Percentiles rank a stretch among this genome's conserved stretches.
Conservation (phyloP, 768 basidiomycete species). For the Lactarius evosmus region DNA sequence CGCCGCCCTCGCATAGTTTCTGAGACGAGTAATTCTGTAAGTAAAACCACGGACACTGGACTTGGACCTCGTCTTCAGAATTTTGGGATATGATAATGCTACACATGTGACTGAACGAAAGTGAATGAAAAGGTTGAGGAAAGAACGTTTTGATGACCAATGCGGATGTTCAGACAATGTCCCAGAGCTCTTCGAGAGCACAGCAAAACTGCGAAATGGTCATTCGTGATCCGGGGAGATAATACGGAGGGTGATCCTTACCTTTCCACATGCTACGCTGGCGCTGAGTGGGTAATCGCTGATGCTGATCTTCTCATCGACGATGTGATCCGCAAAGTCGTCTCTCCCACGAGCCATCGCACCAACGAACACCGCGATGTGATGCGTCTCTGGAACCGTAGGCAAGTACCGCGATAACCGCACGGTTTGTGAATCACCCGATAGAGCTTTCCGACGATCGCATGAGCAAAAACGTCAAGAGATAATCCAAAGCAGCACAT, state of each 20-base stretch:
- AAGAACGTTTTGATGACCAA: not conserved
- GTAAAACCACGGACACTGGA: not conserved
- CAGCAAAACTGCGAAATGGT: conserved; percentile 67
- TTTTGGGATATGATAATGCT: conserved; percentile 12
- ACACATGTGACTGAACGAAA: conserved; percentile 7
- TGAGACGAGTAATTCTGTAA: not conserved
- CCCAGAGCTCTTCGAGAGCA: conserved; percentile 92
- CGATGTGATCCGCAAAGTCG: conserved; percentile 92
- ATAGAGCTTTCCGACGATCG: conserved; percentile 57
- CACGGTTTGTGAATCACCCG: conserved; percentile 83
- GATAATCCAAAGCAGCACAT: conserved; percentile 36
- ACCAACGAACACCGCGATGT: conserved; percentile 92
- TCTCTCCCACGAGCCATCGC: conserved; percentile 97
- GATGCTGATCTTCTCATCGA: conserved; percentile 96
- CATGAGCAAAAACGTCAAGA: conserved; percentile 13
- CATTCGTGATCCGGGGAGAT: not conserved
- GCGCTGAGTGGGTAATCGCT: conserved; percentile 92
- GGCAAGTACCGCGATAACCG: conserved; percentile 81
- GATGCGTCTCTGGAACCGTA: conserved; percentile 82
- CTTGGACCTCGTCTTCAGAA: conserved; percentile 6
- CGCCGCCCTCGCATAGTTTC: not conserved
- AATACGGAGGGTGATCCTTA: conserved; percentile 39
- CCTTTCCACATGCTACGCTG: conserved; percentile 95
- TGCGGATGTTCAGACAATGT: conserved; percentile 59
- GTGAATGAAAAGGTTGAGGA: not conserved